Percentiles rank a stretch among this genome's conserved stretches.
phyloP scores from a whole-genome alignment of 2,329 filamentous ascomycete species.

The Lachnellula cervina region DNA sequence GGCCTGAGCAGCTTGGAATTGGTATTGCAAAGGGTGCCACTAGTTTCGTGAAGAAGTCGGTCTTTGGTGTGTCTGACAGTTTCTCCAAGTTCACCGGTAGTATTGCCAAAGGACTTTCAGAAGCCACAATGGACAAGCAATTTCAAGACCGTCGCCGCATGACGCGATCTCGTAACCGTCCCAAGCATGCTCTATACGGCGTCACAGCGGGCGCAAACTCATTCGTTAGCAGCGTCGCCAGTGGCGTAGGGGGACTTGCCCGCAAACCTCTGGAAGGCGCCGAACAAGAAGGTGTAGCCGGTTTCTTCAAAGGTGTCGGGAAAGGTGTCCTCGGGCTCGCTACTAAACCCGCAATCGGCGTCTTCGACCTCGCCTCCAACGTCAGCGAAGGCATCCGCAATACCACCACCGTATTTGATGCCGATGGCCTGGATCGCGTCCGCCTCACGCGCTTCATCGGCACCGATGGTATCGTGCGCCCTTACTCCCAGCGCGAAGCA shows the following conservation, averaged over 20 bases:
- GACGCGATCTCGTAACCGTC: slow-evolving; percentile 84
- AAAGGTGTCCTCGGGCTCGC: slow-evolving; percentile 92
- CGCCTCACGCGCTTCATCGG: slow-evolving; percentile 91
- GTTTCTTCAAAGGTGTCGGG: slow-evolving; percentile 96
- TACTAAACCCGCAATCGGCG: slow-evolving; percentile 93
- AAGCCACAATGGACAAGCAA: slow-evolving; percentile 94
- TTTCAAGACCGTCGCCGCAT: slow-evolving; percentile 96
- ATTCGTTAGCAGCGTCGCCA: slow-evolving; percentile 86
- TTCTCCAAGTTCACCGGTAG: slow-evolving; percentile 97
- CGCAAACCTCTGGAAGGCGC: slow-evolving; percentile 92
- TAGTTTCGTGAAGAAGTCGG: slow-evolving; percentile 97
- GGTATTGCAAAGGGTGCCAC: slow-evolving; percentile 96
- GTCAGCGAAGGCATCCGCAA: slow-evolving; percentile 97
- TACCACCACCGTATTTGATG: slow-evolving; percentile 96
- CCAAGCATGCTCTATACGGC: slow-evolving; percentile 95
- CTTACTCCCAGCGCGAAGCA: slow-evolving; percentile 90
- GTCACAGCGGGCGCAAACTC: slow-evolving; percentile 94
- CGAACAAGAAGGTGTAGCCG: slow-evolving; percentile 87
- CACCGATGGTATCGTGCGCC: slow-evolving; percentile 86
- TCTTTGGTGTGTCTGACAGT: slow-evolving; percentile 95
- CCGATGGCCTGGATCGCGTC: slow-evolving; percentile 87
- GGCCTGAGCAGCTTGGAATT: slow-evolving; percentile 88
- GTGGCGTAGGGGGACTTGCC: slow-evolving; percentile 87
- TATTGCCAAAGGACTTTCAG: slow-evolving; percentile 92
- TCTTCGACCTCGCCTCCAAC: slow-evolving; percentile 94